These are phyloP conservation scores for Erysimum pusillum DNA, from an alignment of 441 rosid species.

Conservation along the genomic window DNA sequence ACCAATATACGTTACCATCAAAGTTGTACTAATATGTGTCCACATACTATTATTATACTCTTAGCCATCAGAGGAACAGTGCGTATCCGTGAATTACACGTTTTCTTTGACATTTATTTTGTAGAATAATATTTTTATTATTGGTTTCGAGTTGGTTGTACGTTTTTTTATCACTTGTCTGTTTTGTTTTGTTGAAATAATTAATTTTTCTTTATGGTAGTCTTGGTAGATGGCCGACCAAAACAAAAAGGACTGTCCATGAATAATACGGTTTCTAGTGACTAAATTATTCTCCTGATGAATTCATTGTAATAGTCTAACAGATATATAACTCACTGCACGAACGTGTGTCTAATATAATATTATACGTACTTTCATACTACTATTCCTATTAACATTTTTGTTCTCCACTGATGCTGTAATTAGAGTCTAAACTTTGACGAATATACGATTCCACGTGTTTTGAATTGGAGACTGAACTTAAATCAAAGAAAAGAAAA, in stretches of 20 bases:
- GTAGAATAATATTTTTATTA: not conserved
- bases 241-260: constrained; percentile 19
- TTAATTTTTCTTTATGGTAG: not conserved
- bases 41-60: not conserved
- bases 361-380: constrained; percentile 7
- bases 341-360: constrained; percentile 6
- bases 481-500: not conserved
- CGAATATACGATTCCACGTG: not conserved
- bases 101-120: constrained; percentile 24
- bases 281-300: constrained; percentile 2
- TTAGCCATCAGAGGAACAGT: constrained; percentile 44
- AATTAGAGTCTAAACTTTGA: not conserved
- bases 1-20: not conserved
- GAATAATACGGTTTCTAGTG: constrained; percentile 8
- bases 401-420: constrained; percentile 1
- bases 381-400: constrained; percentile 7
- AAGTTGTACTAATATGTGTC: not conserved
- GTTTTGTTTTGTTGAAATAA: constrained; percentile 17
- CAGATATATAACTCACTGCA: not conserved
- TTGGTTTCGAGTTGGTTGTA: constrained; percentile 22
- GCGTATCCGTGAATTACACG: constrained; percentile 39
- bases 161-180: constrained; percentile 11
- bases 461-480: not conserved
- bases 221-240: constrained; percentile 45
- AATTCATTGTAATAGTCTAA: not conserved